Evolutionary conservation across 192 early-diverging fungal species (phyloP), one percentile per base, ranked within the genome.

Genomic region (Rhizoclosmatium sp.): DNA sequence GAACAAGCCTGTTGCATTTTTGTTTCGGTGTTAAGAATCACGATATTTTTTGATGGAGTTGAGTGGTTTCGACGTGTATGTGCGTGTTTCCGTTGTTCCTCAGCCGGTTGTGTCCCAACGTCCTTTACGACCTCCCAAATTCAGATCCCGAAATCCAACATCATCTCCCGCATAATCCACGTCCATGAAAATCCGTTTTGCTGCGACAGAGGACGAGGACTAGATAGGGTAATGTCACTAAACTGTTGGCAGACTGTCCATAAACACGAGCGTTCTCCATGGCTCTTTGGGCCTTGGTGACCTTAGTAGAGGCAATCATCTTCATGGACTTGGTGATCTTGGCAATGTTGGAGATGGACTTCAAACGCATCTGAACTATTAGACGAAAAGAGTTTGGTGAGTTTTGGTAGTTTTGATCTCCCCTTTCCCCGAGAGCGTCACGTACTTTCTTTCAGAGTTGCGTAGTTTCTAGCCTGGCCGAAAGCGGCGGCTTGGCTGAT

Each of bases 281-380:
- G 80, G 86, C 88, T 71, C 92, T 90, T 89, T 97, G 94, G 45
- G 96, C 93, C 86, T 92, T 94, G 41, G 89, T 83, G 82, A 97
- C 94, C 91, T 99, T 99, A 86, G 97, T 99, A 54, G 98, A 98
- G 51, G 98, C 96, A 97, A 99, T 99, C 96, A 99, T 98, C 92
- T 99, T 99, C 97, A 99, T 99, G 59, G 97, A 98, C 87, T 97
- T 97, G 67, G 98, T 99, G 85, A 99, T 98, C 90, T 99, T 99
- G 81, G 93, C 95, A 89, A 98, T 99, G 92, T 96, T 98, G 78
- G 93, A 91, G 73, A 99, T 91, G 75, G 98, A 97, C 90, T 97
- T 96, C 83, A 98, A 86, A 74, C 98, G 95, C 72, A 92, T 85
- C 39, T 71, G 70, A 47, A 71, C 54, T 49, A 46, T 47, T 3